Base-by-base conservation (phyloP, 2,329 filamentous ascomycete genomes). In the Blastomyces gilchristii region DNA sequence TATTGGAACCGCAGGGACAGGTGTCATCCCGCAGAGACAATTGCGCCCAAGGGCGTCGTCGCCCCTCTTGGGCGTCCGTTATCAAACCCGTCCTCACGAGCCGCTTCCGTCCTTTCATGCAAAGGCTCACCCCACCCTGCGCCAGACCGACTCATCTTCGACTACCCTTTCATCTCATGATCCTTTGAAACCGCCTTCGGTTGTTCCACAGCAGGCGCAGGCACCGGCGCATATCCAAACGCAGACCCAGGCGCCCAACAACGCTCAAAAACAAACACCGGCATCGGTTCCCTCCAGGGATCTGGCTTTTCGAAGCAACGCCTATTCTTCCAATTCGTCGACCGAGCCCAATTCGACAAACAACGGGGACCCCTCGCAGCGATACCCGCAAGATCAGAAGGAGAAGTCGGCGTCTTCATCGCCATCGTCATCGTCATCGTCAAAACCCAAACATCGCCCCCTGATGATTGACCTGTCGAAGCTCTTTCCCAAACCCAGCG, bases 121-220 rank as follows among this genome's bases (percentile, higher is more conserved):
- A 8, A 75, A 73, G 22, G 75, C 75, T 31, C 76, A 73, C 65
- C 62, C 74, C 31, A 73, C 73, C 60, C 69, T 78, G 56, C 70
- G 69, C 59, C 72, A 62, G 50, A 71, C 76, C 58, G 73, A 75
- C 37, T 81, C 80, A 11, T 75, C 76, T 11, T 78, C 79, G 1
- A 78, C 79, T 3, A 68, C 81, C 12, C 76, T 74, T 65, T 80
- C 80, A 53, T 77, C 78, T 64, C 81, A 80, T 65, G 78, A 77
- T 65, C 72, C 76, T 25, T 74, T 77, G 59, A 77, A 75, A 61
- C 74, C 74, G 4, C 73, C 75, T 22, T 70, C 76, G 16, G 67
- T 72, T 9, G 71, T 77, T 43, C 77, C 76, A 52, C 76, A 79
- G 65, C 76, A 79, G 64, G 76, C 63, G 71, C 73, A 59, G 57